A percentile compares a stretch with the other conserved stretches of the same genome.
These are phyloP conservation scores for Alternaria incomplexa DNA, from an alignment of 2,329 filamentous ascomycete species.

Conservation along the genomic window DNA sequence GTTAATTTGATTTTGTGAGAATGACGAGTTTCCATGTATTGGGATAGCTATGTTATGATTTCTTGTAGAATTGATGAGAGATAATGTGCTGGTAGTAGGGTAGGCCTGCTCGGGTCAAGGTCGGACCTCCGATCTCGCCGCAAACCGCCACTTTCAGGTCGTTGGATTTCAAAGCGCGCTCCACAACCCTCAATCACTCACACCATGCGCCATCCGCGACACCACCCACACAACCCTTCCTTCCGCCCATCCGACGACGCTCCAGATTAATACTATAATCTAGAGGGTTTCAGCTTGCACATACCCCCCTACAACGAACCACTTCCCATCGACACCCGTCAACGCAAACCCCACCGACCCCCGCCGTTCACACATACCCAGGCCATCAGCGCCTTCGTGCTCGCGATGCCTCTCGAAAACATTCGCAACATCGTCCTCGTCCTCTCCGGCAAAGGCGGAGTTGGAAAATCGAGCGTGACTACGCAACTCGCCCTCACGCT, in stretches of 20 bases:
- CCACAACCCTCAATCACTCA: slow-evolving; percentile 23
- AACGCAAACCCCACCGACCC: neutral
- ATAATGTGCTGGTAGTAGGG: neutral
- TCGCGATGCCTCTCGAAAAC: slow-evolving; percentile 68
- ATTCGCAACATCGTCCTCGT: slow-evolving; percentile 81
- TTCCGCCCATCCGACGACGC: neutral
- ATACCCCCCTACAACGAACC: neutral
- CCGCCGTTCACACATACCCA: neutral
- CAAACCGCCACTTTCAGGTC: slow-evolving; percentile 30
- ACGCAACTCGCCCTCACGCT: slow-evolving; percentile 93
- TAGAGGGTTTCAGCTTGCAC: no score
- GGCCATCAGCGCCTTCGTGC: neutral
- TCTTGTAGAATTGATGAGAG: neutral
- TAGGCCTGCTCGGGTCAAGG: slow-evolving; percentile 4
- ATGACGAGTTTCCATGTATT: no score
- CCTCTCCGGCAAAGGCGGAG: slow-evolving; percentile 95
- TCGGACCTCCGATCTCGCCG: slow-evolving; percentile 35
- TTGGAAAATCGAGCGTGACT: slow-evolving; percentile 97
- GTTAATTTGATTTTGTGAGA: neutral
- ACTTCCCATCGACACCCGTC: neutral
- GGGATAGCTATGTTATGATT: neutral
- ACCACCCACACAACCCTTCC: neutral
- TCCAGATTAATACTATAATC: slow-evolving; percentile 28
- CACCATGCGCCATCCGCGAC: slow-evolving; percentile 22
- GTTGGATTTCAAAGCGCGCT: slow-evolving; percentile 43